Conservation (phyloP, 805 yeast genomes). For the Wickerhamiella australiensis region DNA sequence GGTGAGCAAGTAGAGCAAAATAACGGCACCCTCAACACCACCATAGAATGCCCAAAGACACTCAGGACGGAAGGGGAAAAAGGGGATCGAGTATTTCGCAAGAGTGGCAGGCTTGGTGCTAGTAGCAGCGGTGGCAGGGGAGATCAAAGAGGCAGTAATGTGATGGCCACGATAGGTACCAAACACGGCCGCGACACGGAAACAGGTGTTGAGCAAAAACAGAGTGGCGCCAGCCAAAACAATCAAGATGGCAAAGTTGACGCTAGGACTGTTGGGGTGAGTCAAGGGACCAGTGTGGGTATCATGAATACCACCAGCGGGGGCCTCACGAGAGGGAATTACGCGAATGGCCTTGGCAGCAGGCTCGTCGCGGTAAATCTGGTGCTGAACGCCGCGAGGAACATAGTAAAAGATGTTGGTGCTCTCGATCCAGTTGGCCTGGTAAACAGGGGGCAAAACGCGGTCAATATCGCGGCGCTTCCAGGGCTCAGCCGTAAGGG, state of each 20-base stretch:
- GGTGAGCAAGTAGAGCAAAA: conserved; percentile 44
- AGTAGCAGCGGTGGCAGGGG: conserved; percentile 1
- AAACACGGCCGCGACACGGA: conserved; percentile 28
- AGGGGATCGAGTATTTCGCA: conserved; percentile 21
- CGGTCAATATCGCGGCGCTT: conserved; percentile 27
- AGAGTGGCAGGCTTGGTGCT: background rate
- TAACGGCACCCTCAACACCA: conserved; percentile 46
- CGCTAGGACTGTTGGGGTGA: conserved; percentile 27
- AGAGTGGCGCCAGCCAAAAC: conserved; percentile 18
- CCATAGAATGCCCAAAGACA: conserved; percentile 64
- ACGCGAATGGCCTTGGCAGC: conserved; percentile 39
- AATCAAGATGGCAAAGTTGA: conserved; percentile 34
- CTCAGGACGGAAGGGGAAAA: conserved; percentile 41
- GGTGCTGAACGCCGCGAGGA: conserved; percentile 35
- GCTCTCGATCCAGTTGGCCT: conserved; percentile 69
- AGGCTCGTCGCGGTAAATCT: conserved; percentile 35
- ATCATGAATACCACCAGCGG: conserved; percentile 34
- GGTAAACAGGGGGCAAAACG: conserved; percentile 31
- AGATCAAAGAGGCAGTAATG: conserved; percentile 13
- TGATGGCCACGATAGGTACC: conserved; percentile 13
- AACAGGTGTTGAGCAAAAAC: conserved; percentile 23
- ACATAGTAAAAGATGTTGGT: conserved; percentile 50
- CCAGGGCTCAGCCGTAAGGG: conserved; percentile 26
- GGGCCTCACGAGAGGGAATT: conserved; percentile 44
- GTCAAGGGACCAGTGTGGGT: conserved; percentile 38